Evolutionary conservation across 345 rosid genomes (phyloP), one percentile per base, ranked within the genome.

Genomic region (Hibiscus trionum): DNA sequence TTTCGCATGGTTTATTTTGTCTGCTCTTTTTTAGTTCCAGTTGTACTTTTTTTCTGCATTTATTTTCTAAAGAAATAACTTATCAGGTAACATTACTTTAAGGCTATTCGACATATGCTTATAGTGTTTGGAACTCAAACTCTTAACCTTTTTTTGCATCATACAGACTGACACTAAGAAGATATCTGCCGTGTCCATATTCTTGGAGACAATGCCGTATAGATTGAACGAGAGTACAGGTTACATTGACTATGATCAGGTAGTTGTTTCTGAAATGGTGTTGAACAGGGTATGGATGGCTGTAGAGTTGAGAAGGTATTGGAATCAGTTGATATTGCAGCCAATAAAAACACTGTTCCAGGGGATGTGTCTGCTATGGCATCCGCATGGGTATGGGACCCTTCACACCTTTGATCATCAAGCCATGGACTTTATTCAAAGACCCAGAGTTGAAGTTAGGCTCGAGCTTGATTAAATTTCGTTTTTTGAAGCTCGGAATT

Each of bases 331-430:
- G 96, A 94, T 71, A 91, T 93, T 56, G 96, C 98, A 46, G 94
- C 98, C 69, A 93, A 91, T 80, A 90, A 93, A 61, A 93, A 93
- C 84, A 91, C 97, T 27, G 98, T 93, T 74, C 96, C 97, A 1
- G 96, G 98, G 24, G 97, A 93, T 85, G 96, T 93, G 71, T 93
- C 98, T 33, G 97, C 97, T 76, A 90, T 91, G 97, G 98, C 72
- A 87, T 93, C 78, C 91, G 96, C 55, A 91, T 93, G 98, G 98
- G 97, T 93, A 90, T 39, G 81, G 53, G 57, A 56, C 39, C 31
- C 27, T 73, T 33, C 49, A 61, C 21, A 47, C 59, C 57, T 56
- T 61, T 50, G 33, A 63, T 72, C 35, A 52, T 63, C 31, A 21
- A 71, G 21, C 66, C 66, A 64, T 31, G 4, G 4, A 4, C 35